Base-by-base conservation (phyloP, 108 stramenopile genomes). In the Discostella pseudostelligera region DNA sequence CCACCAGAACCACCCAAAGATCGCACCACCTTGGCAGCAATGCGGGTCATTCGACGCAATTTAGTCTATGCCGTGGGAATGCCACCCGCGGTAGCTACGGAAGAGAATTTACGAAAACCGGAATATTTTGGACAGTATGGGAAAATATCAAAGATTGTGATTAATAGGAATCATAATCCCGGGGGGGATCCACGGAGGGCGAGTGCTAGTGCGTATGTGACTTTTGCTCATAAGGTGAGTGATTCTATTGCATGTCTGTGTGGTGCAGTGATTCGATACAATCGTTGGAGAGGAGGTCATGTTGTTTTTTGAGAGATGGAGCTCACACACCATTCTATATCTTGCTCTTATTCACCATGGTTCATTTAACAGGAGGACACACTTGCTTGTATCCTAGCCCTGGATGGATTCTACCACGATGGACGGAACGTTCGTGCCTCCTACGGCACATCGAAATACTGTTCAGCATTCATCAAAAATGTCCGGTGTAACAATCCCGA, bases 401-500 rank as follows among this genome's bases (percentile, higher is more conserved):
- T 96, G 59, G 95, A 97, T 54, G 95, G 96, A 9, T 89, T 95
- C 59, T 91, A 83, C 48, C 59, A 94, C 43, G 96, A 97, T 43
- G 90, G 91, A 17, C 83, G 95, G 17, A 94, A 88, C 57, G 71
- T 99, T 68, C 87, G 97, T 42, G 93, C 94, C 20, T 94, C 93
- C n/a, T 99, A 95, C 60, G 98, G 98, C 25, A 99, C 98, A 20
- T 97, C 93, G 20, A 99, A 99, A 84, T 99, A 98, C 65, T 99
- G 98, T 74, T 93, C 95, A 20, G 93, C 94, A 26, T 98, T 97
- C 74, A 95, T 99, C 65, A 95, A 96, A 59, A 89, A 86, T 67
- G 87, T 94, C 19, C 86, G 95, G 16, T 99, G 98, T 79, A 95
- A 93, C 68, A 99, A 99, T 64, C 97, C 97, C 21, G 98, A 99